Conservation (phyloP, 75 land plant species). For the Adiantum capillusveneris region DNA sequence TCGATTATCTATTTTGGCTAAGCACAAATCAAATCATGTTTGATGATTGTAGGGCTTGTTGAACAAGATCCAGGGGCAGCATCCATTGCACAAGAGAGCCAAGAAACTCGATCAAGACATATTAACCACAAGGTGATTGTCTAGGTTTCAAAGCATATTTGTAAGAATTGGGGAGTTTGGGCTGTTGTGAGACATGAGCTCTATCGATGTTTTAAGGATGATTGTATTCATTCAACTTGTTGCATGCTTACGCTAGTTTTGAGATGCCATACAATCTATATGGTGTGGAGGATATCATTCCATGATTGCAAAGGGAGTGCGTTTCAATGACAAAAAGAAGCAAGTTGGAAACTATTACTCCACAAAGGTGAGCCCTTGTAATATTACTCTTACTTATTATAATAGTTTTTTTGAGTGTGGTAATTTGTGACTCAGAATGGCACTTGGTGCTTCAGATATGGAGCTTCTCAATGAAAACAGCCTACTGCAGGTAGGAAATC, state of each 20-base stretch:
- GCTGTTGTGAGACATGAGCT: too few species aligned
- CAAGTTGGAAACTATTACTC: conserved; percentile 98
- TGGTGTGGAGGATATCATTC: conserved; percentile 99
- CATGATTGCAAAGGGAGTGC: conserved; percentile 98
- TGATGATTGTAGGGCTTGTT: conserved; percentile 52
- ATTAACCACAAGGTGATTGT: conserved; percentile 63
- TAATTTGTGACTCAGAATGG: too few species aligned
- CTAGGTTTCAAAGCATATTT: too few species aligned
- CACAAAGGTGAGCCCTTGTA: conserved; percentile 98
- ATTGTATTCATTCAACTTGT: too few species aligned
- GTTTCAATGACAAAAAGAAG: conserved; percentile 98
- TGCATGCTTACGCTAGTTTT: too few species aligned
- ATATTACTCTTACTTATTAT: too few species aligned
- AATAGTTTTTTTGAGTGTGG: too few species aligned
- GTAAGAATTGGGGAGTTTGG: too few species aligned
- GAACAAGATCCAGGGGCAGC: conserved; percentile 99
- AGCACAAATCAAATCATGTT: neutral
- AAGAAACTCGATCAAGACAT: conserved; percentile 95
- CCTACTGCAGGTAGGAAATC: conserved; percentile 91
- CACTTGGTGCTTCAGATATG: too few species aligned
- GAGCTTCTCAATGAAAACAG: conserved; percentile 95
- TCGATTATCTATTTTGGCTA: neutral
- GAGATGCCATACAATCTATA: conserved; percentile 97
- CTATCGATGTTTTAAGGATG: too few species aligned
- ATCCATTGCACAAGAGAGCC: conserved; percentile 92